phyloP scores from a whole-genome alignment of 129 eudicot genomes.

The Daucus carota region DNA sequence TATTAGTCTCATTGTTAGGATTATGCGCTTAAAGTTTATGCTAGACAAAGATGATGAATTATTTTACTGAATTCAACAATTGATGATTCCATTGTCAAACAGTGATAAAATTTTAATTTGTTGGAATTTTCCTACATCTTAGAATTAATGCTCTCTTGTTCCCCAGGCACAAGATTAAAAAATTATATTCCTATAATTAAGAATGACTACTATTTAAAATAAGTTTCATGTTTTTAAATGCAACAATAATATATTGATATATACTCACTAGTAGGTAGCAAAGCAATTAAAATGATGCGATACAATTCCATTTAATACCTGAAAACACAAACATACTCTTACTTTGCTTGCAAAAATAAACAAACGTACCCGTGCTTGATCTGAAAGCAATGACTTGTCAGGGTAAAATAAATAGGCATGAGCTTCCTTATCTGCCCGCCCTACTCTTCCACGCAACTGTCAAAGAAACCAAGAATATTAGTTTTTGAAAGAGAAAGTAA shows the following conservation, averaged over 20 bases:
- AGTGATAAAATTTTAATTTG: neutral
- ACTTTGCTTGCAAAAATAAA: neutral
- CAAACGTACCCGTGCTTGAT: conserved; percentile 69
- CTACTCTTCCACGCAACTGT: conserved; percentile 94
- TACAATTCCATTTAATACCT: neutral
- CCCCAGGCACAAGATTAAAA: neutral
- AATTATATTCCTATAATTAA: neutral
- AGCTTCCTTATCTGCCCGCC: conserved; percentile 96
- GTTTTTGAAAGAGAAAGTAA: conserved; percentile 1
- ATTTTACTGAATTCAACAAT: neutral
- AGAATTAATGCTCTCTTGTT: neutral
- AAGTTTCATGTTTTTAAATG: neutral
- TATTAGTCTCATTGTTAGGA: neutral
- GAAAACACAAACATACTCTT: neutral
- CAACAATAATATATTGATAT: neutral
- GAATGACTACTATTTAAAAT: neutral
- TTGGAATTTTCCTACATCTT: neutral
- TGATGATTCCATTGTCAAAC: neutral
- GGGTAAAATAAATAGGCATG: conserved; percentile 84
- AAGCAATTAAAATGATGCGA: neutral
- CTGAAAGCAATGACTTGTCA: conserved; percentile 75
- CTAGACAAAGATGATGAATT: neutral
- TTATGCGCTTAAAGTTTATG: neutral
- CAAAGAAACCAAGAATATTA: conserved; percentile 10
- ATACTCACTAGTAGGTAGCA: neutral